Percentiles rank a stretch among this genome's conserved stretches.
These are phyloP conservation scores for Pichia manshurica DNA, from an alignment of 805 yeast genomes.

Conservation along the genomic window DNA sequence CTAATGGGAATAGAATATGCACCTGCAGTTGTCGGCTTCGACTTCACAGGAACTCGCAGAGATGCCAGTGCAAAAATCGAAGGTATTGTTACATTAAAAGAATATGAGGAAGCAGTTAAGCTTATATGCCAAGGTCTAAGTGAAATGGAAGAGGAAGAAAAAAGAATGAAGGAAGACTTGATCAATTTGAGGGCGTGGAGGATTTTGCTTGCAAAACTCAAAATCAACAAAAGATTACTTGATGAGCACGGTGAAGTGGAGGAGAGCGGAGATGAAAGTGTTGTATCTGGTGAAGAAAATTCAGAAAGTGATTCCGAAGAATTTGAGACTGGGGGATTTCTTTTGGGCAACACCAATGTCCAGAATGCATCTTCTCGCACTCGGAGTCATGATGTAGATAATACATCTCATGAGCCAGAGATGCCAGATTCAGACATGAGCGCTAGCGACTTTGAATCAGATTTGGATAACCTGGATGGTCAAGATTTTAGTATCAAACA, in stretches of 20 bases:
- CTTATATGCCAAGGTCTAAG: conserved; percentile 43
- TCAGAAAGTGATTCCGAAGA: conserved; percentile 9
- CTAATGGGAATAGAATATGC: conserved; percentile 72
- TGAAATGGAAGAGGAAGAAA: conserved; percentile 45
- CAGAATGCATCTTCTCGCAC: conserved; percentile 11
- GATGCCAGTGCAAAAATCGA: conserved; percentile 57
- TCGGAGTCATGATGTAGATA: conserved; percentile 6
- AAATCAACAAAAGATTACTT: conserved; percentile 43
- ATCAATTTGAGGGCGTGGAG: conserved; percentile 52
- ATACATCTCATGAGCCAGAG: conserved; percentile 10
- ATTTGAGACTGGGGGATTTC: conserved; percentile 23
- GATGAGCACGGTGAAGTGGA: conserved; percentile 41
- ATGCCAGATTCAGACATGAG: conserved; percentile 15
- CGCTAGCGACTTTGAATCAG: conserved; percentile 16
- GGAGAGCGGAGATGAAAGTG: conserved; percentile 22
- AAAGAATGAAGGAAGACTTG: conserved; percentile 38
- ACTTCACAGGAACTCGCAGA: conserved; percentile 43
- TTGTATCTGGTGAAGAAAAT: not conserved
- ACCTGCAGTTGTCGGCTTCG: conserved; percentile 82
- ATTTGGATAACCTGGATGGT: conserved; percentile 5
- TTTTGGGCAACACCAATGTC: conserved; percentile 7
- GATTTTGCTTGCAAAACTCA: conserved; percentile 43
- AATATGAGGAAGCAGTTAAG: conserved; percentile 54
- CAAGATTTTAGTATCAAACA: not conserved
- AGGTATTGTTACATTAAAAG: conserved; percentile 70